Evolutionary conservation across 371 early-diverging fungal genomes (phyloP), one percentile per base, ranked within the genome.

Genomic region (Apophysomyces trapeziformis): DNA sequence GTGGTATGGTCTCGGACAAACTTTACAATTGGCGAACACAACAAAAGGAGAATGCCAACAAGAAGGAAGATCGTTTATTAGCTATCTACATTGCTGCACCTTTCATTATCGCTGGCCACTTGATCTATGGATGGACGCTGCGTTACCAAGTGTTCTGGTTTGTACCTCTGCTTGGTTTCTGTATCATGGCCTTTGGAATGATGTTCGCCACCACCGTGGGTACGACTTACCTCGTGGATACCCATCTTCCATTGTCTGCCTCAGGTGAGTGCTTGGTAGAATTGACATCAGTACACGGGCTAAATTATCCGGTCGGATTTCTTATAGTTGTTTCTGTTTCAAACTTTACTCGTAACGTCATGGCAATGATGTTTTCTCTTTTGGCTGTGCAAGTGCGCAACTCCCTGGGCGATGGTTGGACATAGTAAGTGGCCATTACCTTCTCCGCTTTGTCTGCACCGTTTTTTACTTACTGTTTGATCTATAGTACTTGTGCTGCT

Each of bases 111-210:
- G 50, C 44, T 57, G 80, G 80, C 1, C 39, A 62, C 9, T 9
- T 77, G 12, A 59, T 80, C 41, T 80, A 80, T 57, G 80, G 80
- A 9, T 80, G 80, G 80, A 71, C 71, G 38, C 58, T 77, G 18
- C 58, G 75, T 8, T 26, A 18, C 8, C 57, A 54, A 16, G 8
- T 73, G 2, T 70, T 70, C 16, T 80, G 73, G 70, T 70, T 77
- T 37, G 67, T 68, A n/a, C 69, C 77, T 9, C 41, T 80, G 13
- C 57, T 69, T 12, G 72, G 70, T 1, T 75, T 64, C 43, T 41
- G 38, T 41, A 32, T 38, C 12, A 35, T 47, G 41, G 73, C 75
- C 1, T 69, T 74, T 54, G 80, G 77, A 12, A 65, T 61, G 38
- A 79, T 79, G 80, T 76, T 43, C 61, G 69, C 77, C 13, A 68